Evolutionary conservation across 2,329 filamentous ascomycete species (phyloP).

Genomic region (Coleophoma crateriformis): DNA sequence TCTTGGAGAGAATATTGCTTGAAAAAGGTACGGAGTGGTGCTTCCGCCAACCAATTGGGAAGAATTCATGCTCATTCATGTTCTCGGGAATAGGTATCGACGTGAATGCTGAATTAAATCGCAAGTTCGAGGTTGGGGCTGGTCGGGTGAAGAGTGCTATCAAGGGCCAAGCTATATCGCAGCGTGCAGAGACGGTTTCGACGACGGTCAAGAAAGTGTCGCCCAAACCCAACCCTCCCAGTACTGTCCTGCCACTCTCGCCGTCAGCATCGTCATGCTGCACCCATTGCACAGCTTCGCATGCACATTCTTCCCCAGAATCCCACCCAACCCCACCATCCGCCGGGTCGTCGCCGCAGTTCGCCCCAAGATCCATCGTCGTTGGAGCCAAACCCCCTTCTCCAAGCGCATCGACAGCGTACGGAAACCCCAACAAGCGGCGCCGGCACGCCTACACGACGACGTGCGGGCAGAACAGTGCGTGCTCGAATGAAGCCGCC

Average conservation of each 20-base stretch:
- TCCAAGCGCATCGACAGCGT: neutral
- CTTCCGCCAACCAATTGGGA: neutral
- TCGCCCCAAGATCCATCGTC: neutral
- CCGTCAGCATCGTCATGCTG: neutral
- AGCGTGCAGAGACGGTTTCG: too few relatives aligned
- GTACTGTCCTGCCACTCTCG: neutral
- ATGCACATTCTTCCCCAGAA: neutral
- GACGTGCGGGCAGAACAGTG: neutral
- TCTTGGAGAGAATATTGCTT: constrained; percentile 87
- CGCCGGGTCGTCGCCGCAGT: neutral
- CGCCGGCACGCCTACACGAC: neutral
- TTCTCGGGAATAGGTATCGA: constrained; percentile 64
- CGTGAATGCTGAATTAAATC: constrained; percentile 86
- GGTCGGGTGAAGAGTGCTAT: too few relatives aligned
- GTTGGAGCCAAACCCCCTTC: neutral
- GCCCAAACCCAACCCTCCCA: neutral
- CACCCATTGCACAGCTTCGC: neutral
- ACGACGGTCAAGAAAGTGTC: neutral
- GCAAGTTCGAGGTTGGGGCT: constrained; percentile 77
- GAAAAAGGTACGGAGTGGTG: constrained; percentile 67
- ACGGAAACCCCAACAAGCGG: neutral
- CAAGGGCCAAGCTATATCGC: too few relatives aligned
- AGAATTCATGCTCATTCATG: neutral
- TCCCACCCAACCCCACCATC: neutral
- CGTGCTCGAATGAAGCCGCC: neutral